Percentiles rank a stretch among this genome's conserved stretches.
Evolutionary conservation across 192 early-diverging fungal genomes (phyloP).

Genomic region (Coemansia javaensis): DNA sequence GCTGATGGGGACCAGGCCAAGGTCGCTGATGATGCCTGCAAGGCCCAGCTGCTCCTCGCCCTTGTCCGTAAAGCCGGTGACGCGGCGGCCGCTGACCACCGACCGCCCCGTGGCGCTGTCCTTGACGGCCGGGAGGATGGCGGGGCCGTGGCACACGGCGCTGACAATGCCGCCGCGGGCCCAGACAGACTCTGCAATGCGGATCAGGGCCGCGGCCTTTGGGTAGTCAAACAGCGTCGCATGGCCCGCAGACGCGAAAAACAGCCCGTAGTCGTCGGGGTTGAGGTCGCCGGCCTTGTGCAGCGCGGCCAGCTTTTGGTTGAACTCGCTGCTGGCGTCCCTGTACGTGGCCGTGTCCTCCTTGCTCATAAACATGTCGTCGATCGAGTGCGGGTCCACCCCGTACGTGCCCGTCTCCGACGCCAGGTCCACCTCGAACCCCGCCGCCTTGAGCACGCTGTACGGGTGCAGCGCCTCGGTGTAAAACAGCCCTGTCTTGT

Average conservation of each 20-base stretch:
- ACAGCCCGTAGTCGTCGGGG: conserved; percentile 48
- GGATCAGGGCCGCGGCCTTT: conserved; percentile 38
- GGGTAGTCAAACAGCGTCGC: conserved; percentile 55
- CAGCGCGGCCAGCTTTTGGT: conserved; percentile 33
- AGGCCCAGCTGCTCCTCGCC: conserved; percentile 58
- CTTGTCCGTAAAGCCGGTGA: conserved; percentile 69
- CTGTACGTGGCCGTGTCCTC: conserved; percentile 33
- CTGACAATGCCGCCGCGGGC: conserved; percentile 52
- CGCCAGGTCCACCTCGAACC: conserved; percentile 53
- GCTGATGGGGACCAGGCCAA: conserved; percentile 39
- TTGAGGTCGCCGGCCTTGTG: conserved; percentile 50
- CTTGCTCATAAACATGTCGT: conserved; percentile 36
- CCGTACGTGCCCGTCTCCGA: conserved; percentile 54
- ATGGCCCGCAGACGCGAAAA: conserved; percentile 55
- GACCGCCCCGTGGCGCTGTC: conserved; percentile 54
- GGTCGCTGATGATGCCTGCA: conserved; percentile 30
- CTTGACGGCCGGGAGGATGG: conserved; percentile 60
- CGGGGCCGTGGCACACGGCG: conserved; percentile 61
- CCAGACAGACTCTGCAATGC: conserved; percentile 53
- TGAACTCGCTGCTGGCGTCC: conserved; percentile 39
- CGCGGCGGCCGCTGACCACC: conserved; percentile 57
- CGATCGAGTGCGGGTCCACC: conserved; percentile 51
- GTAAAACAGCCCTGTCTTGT: conserved; percentile 53
- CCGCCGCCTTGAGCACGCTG: conserved; percentile 33
- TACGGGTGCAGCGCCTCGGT: conserved; percentile 55